Base-by-base conservation (phyloP, 345 rosid species). In the Pistacia atlantica region DNA sequence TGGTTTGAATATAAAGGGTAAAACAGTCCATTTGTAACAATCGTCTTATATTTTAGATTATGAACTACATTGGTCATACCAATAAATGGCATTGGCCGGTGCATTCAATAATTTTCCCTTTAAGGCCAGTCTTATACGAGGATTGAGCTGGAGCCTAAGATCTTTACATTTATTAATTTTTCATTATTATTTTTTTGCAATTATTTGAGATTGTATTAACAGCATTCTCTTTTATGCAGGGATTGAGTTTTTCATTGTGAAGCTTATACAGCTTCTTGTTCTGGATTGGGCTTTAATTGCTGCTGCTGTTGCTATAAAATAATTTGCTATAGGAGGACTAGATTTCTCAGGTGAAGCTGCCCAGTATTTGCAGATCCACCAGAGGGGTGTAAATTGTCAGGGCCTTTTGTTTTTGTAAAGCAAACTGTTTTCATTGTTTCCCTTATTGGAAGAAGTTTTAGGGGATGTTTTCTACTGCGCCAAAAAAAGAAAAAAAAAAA, bases 361-460 rank as follows among this genome's bases (percentile, higher is more conserved):
- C 74, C 75, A 64, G 20, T 72, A 72, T 42, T 73, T 68, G 65
- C 74, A 75, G 38, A 49, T 69, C 56, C 51, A 61, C 38, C 57
- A 65, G 52, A 31, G 25, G 75, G 58, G 28, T 78, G 79, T 81
- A 78, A 80, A 80, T 76, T 62, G 77, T 78, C 64, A 20, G 67
- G 76, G 56, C 60, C 60, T 77, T 78, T 64, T 69, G 72, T 67
- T 72, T 79, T 72, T 81, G 88, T 84, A 81, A 83, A 84, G 77
- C 70, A 46, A 72, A 56, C 37, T 59, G 51, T 71, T 77, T 48
- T n/a, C 16, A 7, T 77, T 71, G 71, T 17, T 37, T 35, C 46
- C 54, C 65, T 8, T 79, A 52, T 71, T 59, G 75, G 78, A 72
- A 76, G 75, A 59, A 59, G 58, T 52, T 31, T 33, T 10, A 5